Evolutionary conservation across 306 rosid species (phyloP).

Genomic region (Medicago ruthenica): DNA sequence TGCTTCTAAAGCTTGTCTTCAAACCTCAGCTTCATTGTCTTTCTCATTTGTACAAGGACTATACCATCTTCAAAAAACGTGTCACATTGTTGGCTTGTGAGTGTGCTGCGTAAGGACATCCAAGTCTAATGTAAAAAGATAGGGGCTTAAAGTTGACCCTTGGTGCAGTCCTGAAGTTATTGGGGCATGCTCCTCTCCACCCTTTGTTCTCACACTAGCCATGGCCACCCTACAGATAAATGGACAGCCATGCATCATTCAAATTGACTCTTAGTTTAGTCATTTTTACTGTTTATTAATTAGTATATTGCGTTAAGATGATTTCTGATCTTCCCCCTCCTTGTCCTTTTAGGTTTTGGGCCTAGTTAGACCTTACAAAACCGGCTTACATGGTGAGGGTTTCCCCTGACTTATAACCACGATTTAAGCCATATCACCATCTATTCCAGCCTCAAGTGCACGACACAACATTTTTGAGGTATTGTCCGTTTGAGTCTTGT

Average conservation of each 20-base stretch:
- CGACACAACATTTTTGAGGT: neutral
- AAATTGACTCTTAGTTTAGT: neutral
- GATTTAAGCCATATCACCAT: neutral
- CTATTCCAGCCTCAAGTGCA: neutral
- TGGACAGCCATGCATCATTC: neutral
- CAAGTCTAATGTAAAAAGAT: neutral
- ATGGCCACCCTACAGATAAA: no score
- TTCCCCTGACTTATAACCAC: neutral
- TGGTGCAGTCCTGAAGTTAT: neutral
- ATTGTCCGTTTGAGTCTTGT: neutral
- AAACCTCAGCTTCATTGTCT: neutral
- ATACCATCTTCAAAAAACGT: no score
- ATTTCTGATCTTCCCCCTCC: neutral
- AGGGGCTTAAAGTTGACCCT: neutral
- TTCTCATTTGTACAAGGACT: neutral
- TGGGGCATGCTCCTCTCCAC: no score
- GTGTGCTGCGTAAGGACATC: neutral
- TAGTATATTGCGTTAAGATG: neutral
- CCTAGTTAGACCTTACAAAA: neutral
- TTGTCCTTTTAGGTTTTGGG: neutral
- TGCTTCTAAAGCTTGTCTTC: neutral
- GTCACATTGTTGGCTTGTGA: neutral
- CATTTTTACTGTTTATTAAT: neutral
- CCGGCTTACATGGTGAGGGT: neutral
- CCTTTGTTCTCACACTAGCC: no score